A percentile compares a stretch with the other conserved stretches of the same genome.
Evolutionary conservation across 2,329 filamentous ascomycete genomes (phyloP).

Genomic region (Fusarium illudens): DNA sequence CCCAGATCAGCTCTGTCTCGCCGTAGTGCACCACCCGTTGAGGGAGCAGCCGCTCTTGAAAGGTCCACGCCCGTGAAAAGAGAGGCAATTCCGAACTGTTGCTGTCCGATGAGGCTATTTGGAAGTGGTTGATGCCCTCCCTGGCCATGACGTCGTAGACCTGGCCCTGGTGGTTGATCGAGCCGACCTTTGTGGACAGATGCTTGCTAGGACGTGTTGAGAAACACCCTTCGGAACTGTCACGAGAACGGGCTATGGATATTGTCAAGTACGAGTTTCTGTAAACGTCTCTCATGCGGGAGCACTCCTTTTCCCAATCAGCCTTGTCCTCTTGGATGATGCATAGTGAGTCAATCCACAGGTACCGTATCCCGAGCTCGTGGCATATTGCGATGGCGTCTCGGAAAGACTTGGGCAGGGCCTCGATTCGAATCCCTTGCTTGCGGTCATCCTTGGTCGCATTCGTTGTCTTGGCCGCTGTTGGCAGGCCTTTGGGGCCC

Average conservation of each 20-base stretch:
- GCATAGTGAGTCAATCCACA: background rate
- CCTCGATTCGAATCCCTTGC: background rate
- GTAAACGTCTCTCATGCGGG: background rate
- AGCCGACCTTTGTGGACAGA: background rate
- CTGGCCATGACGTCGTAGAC: background rate
- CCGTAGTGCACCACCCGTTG: background rate
- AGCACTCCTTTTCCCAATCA: background rate
- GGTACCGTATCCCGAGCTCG: background rate
- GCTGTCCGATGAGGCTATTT: background rate
- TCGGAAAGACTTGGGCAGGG: background rate
- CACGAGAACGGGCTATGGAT: background rate
- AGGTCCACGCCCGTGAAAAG: background rate
- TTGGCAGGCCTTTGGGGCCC: background rate
- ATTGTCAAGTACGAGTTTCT: background rate
- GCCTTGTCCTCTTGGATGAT: background rate
- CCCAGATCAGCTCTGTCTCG: background rate
- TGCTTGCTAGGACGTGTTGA: background rate
- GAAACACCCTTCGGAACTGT: background rate
- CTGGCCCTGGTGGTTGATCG: background rate
- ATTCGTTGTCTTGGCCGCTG: background rate
- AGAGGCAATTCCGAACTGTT: background rate
- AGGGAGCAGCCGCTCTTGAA: background rate
- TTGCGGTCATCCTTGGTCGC: background rate
- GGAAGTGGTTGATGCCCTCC: background rate
- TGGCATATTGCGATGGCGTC: background rate